Base-by-base conservation (phyloP, 2,329 filamentous ascomycete genomes). In the Huntiella abstrusa region DNA sequence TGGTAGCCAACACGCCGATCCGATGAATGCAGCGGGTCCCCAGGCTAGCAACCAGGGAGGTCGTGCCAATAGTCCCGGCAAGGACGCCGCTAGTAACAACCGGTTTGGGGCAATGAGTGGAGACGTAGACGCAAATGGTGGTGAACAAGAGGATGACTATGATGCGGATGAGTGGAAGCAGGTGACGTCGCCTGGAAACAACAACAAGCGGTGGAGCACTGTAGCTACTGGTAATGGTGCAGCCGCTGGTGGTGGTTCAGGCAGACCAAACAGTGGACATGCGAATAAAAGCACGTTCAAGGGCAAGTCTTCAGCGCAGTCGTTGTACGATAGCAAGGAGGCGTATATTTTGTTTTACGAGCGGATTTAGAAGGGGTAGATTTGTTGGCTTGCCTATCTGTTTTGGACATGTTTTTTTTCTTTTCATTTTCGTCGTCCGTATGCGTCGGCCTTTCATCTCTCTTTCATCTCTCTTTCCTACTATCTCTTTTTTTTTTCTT, bases 281-380 rank as follows among this genome's bases (percentile, higher is more conserved):
- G 41, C 66, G 32, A 62, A 52, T 61, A 64, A 51, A 43, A 43
- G 67, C 56, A 64, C 65, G 62, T 62, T 68, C 64, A 70, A 74
- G 65, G 53, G 68, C 56, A 69, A 74, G 63, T 62, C 75, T 61
- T 52, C 66, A 59, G 69, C 75, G 60, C 76, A 77, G 55, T 73
- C 64, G 53, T 72, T 83, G 58, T 85, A 84, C 62, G 88, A 96
- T 61, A 94, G 88, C 69, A 94, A 93, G 69, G 88, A 95, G 49
- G 91, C 91, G 3, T 98, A 98, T 63, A 75, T 98, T 53, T 65
- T 98, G 57, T 93, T 98, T 64, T 98, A 98, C 62, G 81, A 95
- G 65, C 77, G 76, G 56, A 73, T 91, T 51, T 74, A 53, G 57
- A 43, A 22, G 22, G 22, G 22, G 7, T 45, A 13, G 28, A n/a